Evolutionary conservation across 139 green algal species (phyloP), one percentile per base, ranked within the genome.

Genomic region (Volvox africanus): DNA sequence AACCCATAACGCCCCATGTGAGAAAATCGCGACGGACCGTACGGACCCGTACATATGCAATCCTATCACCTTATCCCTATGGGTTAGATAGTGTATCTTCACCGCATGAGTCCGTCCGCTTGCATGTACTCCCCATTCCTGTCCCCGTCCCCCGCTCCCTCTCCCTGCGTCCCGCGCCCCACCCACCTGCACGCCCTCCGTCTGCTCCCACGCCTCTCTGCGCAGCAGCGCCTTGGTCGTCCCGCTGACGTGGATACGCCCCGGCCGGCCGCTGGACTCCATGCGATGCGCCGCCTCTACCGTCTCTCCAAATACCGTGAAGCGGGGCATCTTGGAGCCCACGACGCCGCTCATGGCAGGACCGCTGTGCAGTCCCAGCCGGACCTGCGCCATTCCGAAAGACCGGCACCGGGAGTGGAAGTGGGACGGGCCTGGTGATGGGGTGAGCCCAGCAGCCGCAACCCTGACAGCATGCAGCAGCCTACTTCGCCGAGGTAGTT

Each of bases 261-360:
- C 78, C 24, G 79, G 80, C 68, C 61, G 21, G 36, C 90, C 78
- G 76, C 76, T 89, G 21, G 67, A 62, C 88, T 94, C 92, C 92
- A 94, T 94, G 24, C 67, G 30, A 35, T 73, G 71, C 3, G 92
- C 92, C 20, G 75, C 83, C 65, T 92, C 89, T 28, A 94, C 90
- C 14, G 88, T 94, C 71, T 94, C 92, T 22, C 88, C 88, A 65
- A 91, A 91, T 36, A 91, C 75, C n/a, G 75, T 86, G 77, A 87
- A 91, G 36, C 88, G 88, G 17, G 88, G 88, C 78, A 87, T 87
- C 77, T 80, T 79, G 61, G 6, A 65, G 35, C 88, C 88, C 62
- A 91, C 88, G 77, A 91, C 88, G 16, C 87, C 81, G 61, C 81
- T 87, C 89, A 92, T 84, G 44, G 81, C 89, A 3, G 87, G 87